Base-by-base conservation (phyloP, 148 eudicot species). In the Silene latifolia region DNA sequence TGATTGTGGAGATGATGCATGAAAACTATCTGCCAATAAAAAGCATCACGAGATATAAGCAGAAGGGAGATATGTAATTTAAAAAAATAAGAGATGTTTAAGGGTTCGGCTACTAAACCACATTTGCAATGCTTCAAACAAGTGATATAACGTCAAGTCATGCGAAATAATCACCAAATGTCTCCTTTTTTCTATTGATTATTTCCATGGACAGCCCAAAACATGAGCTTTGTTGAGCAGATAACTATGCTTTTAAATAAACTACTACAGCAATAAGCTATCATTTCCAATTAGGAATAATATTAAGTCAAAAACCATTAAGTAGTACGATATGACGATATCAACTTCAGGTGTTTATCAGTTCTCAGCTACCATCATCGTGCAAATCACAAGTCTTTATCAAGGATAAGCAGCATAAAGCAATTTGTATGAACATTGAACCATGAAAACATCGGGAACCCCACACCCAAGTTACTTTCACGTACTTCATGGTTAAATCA, bases 11-110 rank as follows among this genome's bases (percentile, higher is more conserved):
- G 76, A 80, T 24, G 82, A 83, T 77, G 81, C 89, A 76, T 84
- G 78, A n/a, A 85, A 85, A 51, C 84, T 89, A 82, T 79, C 98
- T 94, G 69, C 69, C 70, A 53, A 14, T 51, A 72, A 46, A 23
- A 23, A 47, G 7, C 60, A 44, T 54, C 54, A 63, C 1, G 51
- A 73, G 10, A 80, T 74, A 53, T 67, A 48, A 78, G 69, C 63
- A 68, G 27, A 64, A 76, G 66, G 18, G 62, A 47, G 59, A 39
- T 17, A 14, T 39, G 24, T 66, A 39, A 66, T 32, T 66, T 35
- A n/a, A 21, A 15, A 39, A 51, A 51, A 51, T 51, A 51, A 51
- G 56, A 51, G 56, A 51, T 51, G 56, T 14, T 51, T 15, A 51
- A 51, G 56, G 23, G 3, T 21, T 60, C 23, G 27, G 63, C 25